Evolutionary conservation across 1,284 basidiomycete genomes (phyloP).

Genomic region (Apiotrichum domesticum): DNA sequence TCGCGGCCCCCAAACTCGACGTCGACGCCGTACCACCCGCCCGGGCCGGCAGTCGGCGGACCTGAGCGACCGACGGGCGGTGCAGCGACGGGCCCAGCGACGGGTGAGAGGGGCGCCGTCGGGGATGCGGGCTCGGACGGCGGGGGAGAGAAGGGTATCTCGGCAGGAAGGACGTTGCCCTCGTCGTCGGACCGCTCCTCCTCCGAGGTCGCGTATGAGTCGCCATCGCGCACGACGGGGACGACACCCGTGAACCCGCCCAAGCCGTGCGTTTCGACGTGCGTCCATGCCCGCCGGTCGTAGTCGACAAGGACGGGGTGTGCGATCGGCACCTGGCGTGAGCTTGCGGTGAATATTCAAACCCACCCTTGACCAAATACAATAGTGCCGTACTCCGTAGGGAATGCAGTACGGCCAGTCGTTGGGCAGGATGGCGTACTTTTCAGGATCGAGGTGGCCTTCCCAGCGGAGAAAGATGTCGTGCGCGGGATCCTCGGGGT

Average conservation of each 20-base stretch:
- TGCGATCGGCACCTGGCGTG: slow-evolving; percentile 37
- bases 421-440: slow-evolving; percentile 41
- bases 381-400: slow-evolving; percentile 40
- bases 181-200: background rate
- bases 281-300: slow-evolving; percentile 32
- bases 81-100: background rate
- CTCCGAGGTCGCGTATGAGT: background rate
- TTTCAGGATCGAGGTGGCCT: slow-evolving; percentile 23
- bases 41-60: slow-evolving; percentile 2
- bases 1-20: slow-evolving; percentile 27
- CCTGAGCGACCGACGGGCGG: background rate
- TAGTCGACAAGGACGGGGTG: slow-evolving; percentile 38
- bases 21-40: slow-evolving; percentile 35
- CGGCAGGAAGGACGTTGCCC: background rate
- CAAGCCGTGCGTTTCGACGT: slow-evolving; percentile 36
- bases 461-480: background rate
- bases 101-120: background rate
- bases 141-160: background rate
- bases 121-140: background rate
- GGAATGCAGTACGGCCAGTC: slow-evolving; percentile 47
- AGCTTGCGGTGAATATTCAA: background rate
- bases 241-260: slow-evolving; percentile 42
- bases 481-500: background rate
- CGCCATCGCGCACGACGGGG: slow-evolving; percentile 3
- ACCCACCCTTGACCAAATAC: slow-evolving; percentile 43